Conservation (phyloP, 495 filamentous ascomycete species). For the Podospora didyma region DNA sequence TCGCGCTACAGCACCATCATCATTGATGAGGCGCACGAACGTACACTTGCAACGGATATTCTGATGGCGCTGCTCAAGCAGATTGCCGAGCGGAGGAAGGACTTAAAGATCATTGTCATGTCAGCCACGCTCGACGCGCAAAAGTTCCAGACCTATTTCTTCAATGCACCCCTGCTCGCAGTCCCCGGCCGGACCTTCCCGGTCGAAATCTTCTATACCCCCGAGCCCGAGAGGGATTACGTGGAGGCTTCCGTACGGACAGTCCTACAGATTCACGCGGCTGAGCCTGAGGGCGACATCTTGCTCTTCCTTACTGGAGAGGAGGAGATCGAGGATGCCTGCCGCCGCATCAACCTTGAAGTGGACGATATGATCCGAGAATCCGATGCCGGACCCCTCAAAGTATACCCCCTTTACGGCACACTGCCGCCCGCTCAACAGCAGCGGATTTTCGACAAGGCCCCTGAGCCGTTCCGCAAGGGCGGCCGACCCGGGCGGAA, state of each 20-base stretch:
- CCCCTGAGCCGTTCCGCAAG: slow-evolving; percentile 64
- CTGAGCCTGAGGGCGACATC: slow-evolving; percentile 90
- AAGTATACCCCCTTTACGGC: slow-evolving; percentile 91
- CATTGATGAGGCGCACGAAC: slow-evolving; percentile 95
- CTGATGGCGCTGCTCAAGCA: slow-evolving; percentile 94
- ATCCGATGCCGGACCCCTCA: slow-evolving; percentile 82
- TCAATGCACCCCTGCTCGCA: slow-evolving; percentile 84
- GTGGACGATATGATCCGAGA: slow-evolving; percentile 87
- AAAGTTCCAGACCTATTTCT: slow-evolving; percentile 99
- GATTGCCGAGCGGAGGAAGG: slow-evolving; percentile 69
- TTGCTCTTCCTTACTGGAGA: slow-evolving; percentile 96
- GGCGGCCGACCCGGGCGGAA: slow-evolving; percentile 91
- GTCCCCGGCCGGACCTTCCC: slow-evolving; percentile 95
- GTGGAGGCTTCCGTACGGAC: slow-evolving; percentile 92
- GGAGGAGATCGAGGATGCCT: slow-evolving; percentile 97
- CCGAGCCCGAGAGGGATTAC: slow-evolving; percentile 94
- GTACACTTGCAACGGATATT: slow-evolving; percentile 92
- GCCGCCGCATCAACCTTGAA: slow-evolving; percentile 84
- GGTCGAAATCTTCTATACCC: slow-evolving; percentile 98
- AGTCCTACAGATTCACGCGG: slow-evolving; percentile 92
- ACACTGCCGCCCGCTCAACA: slow-evolving; percentile 88
- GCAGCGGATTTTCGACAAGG: slow-evolving; percentile 89
- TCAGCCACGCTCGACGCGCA: slow-evolving; percentile 94
- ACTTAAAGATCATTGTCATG: slow-evolving; percentile 98
- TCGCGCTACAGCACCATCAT: slow-evolving; percentile 96